phyloP scores from a whole-genome alignment of 1,139 yeast species.

The Scheffersomyces quercinus region DNA sequence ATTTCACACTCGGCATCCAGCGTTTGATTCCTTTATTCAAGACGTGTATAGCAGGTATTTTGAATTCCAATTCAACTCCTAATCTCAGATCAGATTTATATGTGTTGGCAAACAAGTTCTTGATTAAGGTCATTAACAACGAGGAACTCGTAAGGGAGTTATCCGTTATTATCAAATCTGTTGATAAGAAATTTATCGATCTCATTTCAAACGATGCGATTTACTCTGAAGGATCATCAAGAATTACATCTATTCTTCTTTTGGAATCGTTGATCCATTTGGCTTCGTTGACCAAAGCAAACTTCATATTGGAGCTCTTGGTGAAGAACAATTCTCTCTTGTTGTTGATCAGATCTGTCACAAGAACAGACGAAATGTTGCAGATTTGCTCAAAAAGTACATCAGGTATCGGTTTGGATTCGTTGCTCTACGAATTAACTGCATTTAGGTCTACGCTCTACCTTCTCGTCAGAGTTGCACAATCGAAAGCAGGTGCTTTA shows the following conservation, averaged over 20 bases:
- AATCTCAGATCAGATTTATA: slow-evolving; percentile 77
- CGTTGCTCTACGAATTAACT: slow-evolving; percentile 68
- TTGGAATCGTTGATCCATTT: slow-evolving; percentile 70
- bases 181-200: slow-evolving; percentile 64
- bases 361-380: slow-evolving; percentile 66
- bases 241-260: slow-evolving; percentile 74
- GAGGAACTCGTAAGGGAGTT: slow-evolving; percentile 46
- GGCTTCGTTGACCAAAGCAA: slow-evolving; percentile 49
- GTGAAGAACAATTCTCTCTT: slow-evolving; percentile 66
- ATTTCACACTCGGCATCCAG: slow-evolving; percentile 28
- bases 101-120: slow-evolving; percentile 65
- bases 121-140: slow-evolving; percentile 51
- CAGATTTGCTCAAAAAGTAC: slow-evolving; percentile 33
- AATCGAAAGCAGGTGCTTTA: slow-evolving; percentile 73
- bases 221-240: slow-evolving; percentile 73
- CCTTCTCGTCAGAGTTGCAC: slow-evolving; percentile 72
- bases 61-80: slow-evolving; percentile 67
- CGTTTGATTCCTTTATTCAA: slow-evolving; percentile 70
- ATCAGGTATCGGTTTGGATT: slow-evolving; percentile 45
- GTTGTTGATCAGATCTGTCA: slow-evolving; percentile 64
- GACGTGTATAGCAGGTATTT: slow-evolving; percentile 72
- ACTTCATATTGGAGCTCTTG: slow-evolving; percentile 60
- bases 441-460: slow-evolving; percentile 73
- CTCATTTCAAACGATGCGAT: slow-evolving; percentile 76
- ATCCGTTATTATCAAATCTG: slow-evolving; percentile 52